Evolutionary conservation across 345 rosid genomes (phyloP).

Genomic region (Populus davidiana): DNA sequence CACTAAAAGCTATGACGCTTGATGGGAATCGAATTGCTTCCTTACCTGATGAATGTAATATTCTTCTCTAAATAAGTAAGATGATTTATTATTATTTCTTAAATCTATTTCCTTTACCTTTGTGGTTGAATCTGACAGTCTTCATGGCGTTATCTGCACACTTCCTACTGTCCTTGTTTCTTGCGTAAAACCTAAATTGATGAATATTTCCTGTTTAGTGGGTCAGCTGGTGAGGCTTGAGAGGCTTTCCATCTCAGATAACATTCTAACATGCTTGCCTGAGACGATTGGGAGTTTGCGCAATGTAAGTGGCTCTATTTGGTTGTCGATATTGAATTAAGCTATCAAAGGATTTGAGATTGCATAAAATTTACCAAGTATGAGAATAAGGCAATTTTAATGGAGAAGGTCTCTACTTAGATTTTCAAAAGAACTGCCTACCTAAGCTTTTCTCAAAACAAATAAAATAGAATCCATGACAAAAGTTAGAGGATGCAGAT

Average conservation of each 20-base stretch:
- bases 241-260: conserved; percentile 68
- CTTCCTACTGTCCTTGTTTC: neutral
- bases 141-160: conserved; percentile 11
- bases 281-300: conserved; percentile 94
- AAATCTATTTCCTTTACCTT: conserved; percentile 3
- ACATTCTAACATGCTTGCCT: conserved; percentile 66
- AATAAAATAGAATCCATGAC: neutral
- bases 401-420: neutral
- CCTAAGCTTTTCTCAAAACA: neutral
- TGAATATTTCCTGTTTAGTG: conserved; percentile 41
- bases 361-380: neutral
- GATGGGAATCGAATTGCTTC: conserved; percentile 71
- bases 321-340: neutral
- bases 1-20: conserved; percentile 76
- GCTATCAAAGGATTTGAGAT: neutral
- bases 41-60: conserved; percentile 93
- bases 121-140: conserved; percentile 13
- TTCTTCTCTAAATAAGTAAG: conserved; percentile 36
- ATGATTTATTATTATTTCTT: conserved; percentile 4
- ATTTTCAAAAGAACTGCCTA: neutral
- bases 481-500: neutral
- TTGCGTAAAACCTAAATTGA: conserved; percentile 11
- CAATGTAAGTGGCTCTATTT: conserved; percentile 54
- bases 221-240: conserved; percentile 95
- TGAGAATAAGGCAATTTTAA: neutral